Evolutionary conservation across 2,329 filamentous ascomycete genomes (phyloP), one percentile per base, ranked within the genome.

Genomic region (Zymoseptoria crescenta): DNA sequence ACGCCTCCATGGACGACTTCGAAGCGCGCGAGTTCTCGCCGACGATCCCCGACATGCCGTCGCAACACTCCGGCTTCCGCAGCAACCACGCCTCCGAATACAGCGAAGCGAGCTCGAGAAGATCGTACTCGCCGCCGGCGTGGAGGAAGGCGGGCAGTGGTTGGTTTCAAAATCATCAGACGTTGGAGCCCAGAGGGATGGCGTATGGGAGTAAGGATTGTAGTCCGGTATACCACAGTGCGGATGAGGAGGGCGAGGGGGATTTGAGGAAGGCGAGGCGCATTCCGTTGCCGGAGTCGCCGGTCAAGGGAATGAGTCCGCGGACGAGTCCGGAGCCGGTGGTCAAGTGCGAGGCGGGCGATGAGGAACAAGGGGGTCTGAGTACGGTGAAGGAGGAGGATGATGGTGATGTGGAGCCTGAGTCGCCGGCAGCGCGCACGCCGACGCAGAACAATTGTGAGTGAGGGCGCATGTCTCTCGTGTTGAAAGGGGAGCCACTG

Each of bases 81-180:
- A 69, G 64, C 62, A 61, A 62, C 52, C 58, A 65, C 50, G 66
- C 65, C 55, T 85, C 81, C 53, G 79, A 81, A 28, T 74, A 73
- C 54, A 73, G 70, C 62, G 74, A 77, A 59, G 77, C 60, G 73
- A 77, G 78, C 59, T 68, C 74, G 56, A 77, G 81, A 60, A 79
- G 80, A 54, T 83, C 82, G 30, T 87, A 84, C 83, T 85, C 83
- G 56, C 86, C 86, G 49, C 86, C 86, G 1, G 84, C 84, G 10
- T 86, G 85, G 79, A 79, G 82, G 64, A 81, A 79, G 67, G 77
- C 78, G 62, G 83, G 81, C 63, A 85, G 81, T 68, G 78, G 79
- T 61, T 84, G 82, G 83, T 82, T 85, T 70, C 66, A 75, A 71
- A 76, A 75, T 67, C 72, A 75, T 69, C 62, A 61, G 30, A 59